These are phyloP conservation scores for Citrus reticulata DNA, from an alignment of 345 rosid genomes.

Conservation along the genomic window DNA sequence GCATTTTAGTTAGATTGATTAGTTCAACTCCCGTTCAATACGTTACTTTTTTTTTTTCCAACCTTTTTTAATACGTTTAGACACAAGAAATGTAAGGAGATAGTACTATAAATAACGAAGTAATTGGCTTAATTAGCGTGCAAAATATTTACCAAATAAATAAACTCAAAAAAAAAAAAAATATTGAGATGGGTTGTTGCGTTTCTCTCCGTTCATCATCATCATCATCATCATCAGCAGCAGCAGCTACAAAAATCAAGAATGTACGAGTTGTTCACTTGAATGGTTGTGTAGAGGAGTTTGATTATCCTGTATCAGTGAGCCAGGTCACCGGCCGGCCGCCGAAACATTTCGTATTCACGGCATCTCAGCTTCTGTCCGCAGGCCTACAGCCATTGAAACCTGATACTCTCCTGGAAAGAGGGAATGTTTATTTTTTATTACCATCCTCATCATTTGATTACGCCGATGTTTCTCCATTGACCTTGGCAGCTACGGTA, in stretches of 20 bases:
- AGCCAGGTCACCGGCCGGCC: constrained; percentile 28
- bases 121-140: background rate
- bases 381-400: constrained; percentile 22
- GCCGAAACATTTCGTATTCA: constrained; percentile 30
- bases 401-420: constrained; percentile 24
- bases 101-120: background rate
- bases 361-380: constrained; percentile 39
- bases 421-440: constrained; percentile 40
- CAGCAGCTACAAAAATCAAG: background rate
- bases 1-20: background rate
- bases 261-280: constrained; percentile 43
- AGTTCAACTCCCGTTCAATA: background rate
- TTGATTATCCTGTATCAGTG: constrained; percentile 32
- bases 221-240: background rate
- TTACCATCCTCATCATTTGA: constrained; percentile 39
- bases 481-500: constrained; percentile 29
- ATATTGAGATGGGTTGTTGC: constrained; percentile 29
- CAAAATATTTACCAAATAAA: background rate
- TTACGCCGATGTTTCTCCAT: constrained; percentile 28
- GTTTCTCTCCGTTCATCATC: constrained; percentile 17
- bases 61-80: too few relatives aligned
- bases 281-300: constrained; percentile 37
- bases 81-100: background rate
- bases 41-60: background rate
- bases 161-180: too few relatives aligned